Conservation (phyloP, 2,329 filamentous ascomycete species). For the Harringtonia aguacate region DNA sequence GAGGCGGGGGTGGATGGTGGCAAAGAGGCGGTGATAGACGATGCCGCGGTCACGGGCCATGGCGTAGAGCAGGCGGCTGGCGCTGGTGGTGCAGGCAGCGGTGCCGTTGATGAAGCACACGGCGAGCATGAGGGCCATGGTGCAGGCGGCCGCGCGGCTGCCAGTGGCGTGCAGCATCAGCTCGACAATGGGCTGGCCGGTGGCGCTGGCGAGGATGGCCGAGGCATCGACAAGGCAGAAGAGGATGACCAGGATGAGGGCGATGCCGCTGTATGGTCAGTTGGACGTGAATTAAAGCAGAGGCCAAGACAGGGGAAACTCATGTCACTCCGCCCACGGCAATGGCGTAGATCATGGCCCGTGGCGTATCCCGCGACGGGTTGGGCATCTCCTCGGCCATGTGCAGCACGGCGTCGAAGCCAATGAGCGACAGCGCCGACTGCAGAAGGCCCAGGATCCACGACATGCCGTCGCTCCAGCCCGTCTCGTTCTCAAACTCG, state of each 20-base stretch:
- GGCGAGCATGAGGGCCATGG: constrained; percentile 31
- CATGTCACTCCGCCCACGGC: constrained; percentile 22
- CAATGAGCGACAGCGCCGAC: constrained; percentile 21
- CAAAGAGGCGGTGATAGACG: constrained; percentile 27
- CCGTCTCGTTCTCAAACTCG: constrained; percentile 19
- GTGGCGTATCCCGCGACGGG: constrained; percentile 19
- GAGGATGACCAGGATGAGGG: constrained; percentile 8
- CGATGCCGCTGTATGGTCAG: not conserved
- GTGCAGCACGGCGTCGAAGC: constrained; percentile 22
- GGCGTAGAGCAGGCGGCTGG: constrained; percentile 26
- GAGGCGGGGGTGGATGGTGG: constrained; percentile 23
- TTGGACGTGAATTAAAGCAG: constrained; percentile 10
- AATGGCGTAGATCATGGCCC: constrained; percentile 21
- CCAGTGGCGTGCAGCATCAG: constrained; percentile 26
- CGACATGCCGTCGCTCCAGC: constrained; percentile 23
- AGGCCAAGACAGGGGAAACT: constrained; percentile 17
- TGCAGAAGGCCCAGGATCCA: constrained; percentile 21
- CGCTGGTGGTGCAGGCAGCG: constrained; percentile 24
- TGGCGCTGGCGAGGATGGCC: constrained; percentile 17
- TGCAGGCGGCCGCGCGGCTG: constrained; percentile 25
- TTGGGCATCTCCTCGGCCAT: constrained; percentile 25
- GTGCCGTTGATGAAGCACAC: constrained; percentile 26
- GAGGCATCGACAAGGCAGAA: constrained; percentile 8
- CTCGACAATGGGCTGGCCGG: constrained; percentile 34
- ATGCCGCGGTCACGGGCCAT: constrained; percentile 37